A percentile compares a stretch with the other conserved stretches of the same genome.
These are phyloP conservation scores for Gaeumannomyces sp. DNA, from an alignment of 2,329 filamentous ascomycete genomes.

Conservation along the genomic window DNA sequence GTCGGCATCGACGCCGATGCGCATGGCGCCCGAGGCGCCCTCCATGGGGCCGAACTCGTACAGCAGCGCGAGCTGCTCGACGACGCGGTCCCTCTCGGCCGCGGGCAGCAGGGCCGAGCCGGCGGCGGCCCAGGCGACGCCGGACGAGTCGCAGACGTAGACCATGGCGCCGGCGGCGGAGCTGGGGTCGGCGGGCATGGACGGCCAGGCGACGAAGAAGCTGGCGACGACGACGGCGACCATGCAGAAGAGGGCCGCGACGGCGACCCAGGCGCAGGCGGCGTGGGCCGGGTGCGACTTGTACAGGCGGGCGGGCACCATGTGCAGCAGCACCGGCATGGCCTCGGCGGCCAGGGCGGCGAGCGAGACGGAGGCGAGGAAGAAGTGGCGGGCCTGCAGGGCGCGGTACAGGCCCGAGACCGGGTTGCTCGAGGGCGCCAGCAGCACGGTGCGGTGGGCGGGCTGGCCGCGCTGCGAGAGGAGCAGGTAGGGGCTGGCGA, in stretches of 20 bases:
- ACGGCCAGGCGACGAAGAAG: slow-evolving; percentile 28
- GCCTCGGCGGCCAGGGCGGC: slow-evolving; percentile 31
- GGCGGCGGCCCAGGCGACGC: slow-evolving; percentile 25
- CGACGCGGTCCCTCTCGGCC: slow-evolving; percentile 23
- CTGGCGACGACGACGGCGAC: slow-evolving; percentile 26
- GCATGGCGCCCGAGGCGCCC: slow-evolving; percentile 21
- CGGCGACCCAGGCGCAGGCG: slow-evolving; percentile 27
- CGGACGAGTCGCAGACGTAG: slow-evolving; percentile 27
- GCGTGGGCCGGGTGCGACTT: slow-evolving; percentile 26
- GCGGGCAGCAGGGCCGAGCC: slow-evolving; percentile 22
- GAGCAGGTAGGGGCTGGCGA: slow-evolving; percentile 30
- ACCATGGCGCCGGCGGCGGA: slow-evolving; percentile 30
- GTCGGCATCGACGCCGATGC: slow-evolving; percentile 23
- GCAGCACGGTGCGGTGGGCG: slow-evolving; percentile 27
- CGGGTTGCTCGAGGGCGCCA: slow-evolving; percentile 25
- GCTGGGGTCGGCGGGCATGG: slow-evolving; percentile 30
- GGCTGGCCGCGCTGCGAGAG: slow-evolving; percentile 23
- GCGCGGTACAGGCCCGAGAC: slow-evolving; percentile 28
- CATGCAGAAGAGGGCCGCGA: slow-evolving; percentile 30
- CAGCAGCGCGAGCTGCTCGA: slow-evolving; percentile 22
- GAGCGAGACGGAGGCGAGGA: slow-evolving; percentile 26
- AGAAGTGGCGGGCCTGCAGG: slow-evolving; percentile 24
- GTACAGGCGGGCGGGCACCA: slow-evolving; percentile 30
- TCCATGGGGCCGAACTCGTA: slow-evolving; percentile 27
- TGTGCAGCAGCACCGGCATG: slow-evolving; percentile 31